Percentiles rank a stretch among this genome's conserved stretches.
Evolutionary conservation across 768 basidiomycete species (phyloP).

Genomic region (Strobilomyces dryophilus): DNA sequence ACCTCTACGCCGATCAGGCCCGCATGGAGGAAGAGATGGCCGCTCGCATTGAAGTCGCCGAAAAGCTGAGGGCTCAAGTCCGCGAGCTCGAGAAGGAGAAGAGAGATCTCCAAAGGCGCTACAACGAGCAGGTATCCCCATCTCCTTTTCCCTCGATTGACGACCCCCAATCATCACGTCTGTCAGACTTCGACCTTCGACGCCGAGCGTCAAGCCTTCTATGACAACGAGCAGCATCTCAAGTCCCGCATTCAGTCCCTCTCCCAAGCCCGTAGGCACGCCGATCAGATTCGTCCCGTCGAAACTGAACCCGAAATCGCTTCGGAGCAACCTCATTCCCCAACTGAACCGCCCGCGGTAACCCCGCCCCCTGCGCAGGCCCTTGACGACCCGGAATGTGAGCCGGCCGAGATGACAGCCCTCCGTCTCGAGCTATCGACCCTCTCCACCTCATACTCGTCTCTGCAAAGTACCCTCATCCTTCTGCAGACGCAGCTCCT

Average conservation of each 20-base stretch:
- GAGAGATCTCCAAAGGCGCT: slow-evolving; percentile 73
- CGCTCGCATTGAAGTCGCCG: slow-evolving; percentile 75
- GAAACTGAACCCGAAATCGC: slow-evolving; percentile 40
- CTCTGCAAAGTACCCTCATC: slow-evolving; percentile 79
- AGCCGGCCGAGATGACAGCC: slow-evolving; percentile 86
- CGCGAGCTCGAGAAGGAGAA: slow-evolving; percentile 89
- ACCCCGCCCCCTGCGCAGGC: slow-evolving; percentile 38
- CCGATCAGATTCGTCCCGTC: slow-evolving; percentile 34
- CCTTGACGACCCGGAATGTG: slow-evolving; percentile 60
- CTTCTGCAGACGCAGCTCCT: slow-evolving; percentile 80
- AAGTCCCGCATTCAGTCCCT: slow-evolving; percentile 87
- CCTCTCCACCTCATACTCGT: slow-evolving; percentile 78
- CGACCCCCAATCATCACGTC: slow-evolving; percentile 9
- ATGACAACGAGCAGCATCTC: slow-evolving; percentile 91
- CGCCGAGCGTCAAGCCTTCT: slow-evolving; percentile 87
- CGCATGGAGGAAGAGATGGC: slow-evolving; percentile 80
- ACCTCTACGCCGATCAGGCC: slow-evolving; percentile 77
- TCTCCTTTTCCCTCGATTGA: slow-evolving; percentile 13
- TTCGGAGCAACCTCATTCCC: slow-evolving; percentile 32
- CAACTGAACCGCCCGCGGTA: slow-evolving; percentile 20
- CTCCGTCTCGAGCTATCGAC: slow-evolving; percentile 82
- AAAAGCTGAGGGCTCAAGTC: slow-evolving; percentile 76
- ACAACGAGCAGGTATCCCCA: slow-evolving; percentile 74
- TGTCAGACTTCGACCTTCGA: slow-evolving; percentile 80
- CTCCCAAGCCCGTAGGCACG: slow-evolving; percentile 58